These are phyloP conservation scores for Thelonectria olida DNA, from an alignment of 2,329 filamentous ascomycete species.

Conservation along the genomic window DNA sequence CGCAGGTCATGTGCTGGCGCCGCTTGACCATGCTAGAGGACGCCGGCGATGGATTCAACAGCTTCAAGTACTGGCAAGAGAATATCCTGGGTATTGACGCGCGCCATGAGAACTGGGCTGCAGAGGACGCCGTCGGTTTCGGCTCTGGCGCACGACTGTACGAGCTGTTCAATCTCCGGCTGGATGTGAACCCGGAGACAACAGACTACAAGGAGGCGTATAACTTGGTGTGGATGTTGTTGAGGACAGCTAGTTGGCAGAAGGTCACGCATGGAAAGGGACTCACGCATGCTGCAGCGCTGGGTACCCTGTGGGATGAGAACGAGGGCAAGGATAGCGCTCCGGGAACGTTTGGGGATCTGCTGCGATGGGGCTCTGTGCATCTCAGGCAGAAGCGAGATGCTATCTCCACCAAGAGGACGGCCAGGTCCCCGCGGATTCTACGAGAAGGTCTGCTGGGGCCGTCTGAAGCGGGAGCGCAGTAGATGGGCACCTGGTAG, in stretches of 20 bases:
- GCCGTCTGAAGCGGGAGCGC: background rate
- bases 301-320: conserved; percentile 24
- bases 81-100: conserved; percentile 21
- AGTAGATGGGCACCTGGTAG: background rate
- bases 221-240: conserved; percentile 19
- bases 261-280: conserved; percentile 24
- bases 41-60: conserved; percentile 35
- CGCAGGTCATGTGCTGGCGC: conserved; percentile 50
- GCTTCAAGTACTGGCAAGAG: conserved; percentile 32
- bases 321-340: conserved; percentile 22
- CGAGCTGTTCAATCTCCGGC: background rate
- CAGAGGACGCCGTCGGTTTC: conserved; percentile 18
- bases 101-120: conserved; percentile 12
- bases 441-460: conserved; percentile 13
- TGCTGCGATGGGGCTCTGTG: conserved; percentile 20
- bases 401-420: conserved; percentile 3
- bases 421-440: conserved; percentile 5
- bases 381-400: conserved; percentile 20
- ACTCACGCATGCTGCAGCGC: conserved; percentile 7
- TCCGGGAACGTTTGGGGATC: conserved; percentile 19
- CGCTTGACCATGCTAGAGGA: conserved; percentile 38
- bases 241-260: conserved; percentile 22
- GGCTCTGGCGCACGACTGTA: conserved; percentile 5
- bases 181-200: conserved; percentile 14
- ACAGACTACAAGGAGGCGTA: conserved; percentile 22